Base-by-base conservation (phyloP, 2,329 filamentous ascomycete genomes). In the Rhynchosporium graminicola region DNA sequence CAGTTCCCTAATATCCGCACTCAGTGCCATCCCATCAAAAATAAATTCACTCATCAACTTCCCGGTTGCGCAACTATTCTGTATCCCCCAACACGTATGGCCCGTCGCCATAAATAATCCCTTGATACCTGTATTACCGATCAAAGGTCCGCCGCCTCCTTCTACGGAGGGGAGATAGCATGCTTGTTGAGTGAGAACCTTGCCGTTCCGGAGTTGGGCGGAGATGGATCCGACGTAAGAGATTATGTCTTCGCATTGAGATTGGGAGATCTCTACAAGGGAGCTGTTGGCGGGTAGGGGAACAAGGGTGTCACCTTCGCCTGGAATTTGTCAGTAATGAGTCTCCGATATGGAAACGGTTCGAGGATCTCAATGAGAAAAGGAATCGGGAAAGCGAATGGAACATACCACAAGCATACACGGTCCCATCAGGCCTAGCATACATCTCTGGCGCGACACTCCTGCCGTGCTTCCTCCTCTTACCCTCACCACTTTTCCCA, bases 71-170 rank as follows among this genome's bases (percentile, higher is more conserved):
- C 94, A 93, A 0, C 87, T 92, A 77, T 99, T 98, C 78, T 98
- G 94, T 28, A 99, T 97, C 0, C 95, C 95, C 95, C 95, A 99
- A 78, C 94, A 98, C 1, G 92, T 97, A 79, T 99, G 95, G 0
- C 95, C 95, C 0, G 91, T 84, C 0, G 95, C 95, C 63, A 98
- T 80, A 75, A 89, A 88, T 48, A 98, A 72, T 0, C 93, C 92
- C 6, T 86, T 83, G 0, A 88, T 85, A 1, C 83, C 83, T 7
- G 92, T 93, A 59, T 82, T 79, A 0, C 95, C 95, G 29, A 98
- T 83, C 56, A 98, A 76, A 4, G 95, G 94, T 50, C 82, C 79
- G n/a, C 87, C 85, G 58, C 75, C 76, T 10, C 71, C 76, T 28
- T 76, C 77, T 2, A 77, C 75, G 60, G 74, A 77, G 0, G 95